These are phyloP conservation scores for Oryza punctata DNA, from an alignment of 176 grass and related monocot species.

Conservation along the genomic window DNA sequence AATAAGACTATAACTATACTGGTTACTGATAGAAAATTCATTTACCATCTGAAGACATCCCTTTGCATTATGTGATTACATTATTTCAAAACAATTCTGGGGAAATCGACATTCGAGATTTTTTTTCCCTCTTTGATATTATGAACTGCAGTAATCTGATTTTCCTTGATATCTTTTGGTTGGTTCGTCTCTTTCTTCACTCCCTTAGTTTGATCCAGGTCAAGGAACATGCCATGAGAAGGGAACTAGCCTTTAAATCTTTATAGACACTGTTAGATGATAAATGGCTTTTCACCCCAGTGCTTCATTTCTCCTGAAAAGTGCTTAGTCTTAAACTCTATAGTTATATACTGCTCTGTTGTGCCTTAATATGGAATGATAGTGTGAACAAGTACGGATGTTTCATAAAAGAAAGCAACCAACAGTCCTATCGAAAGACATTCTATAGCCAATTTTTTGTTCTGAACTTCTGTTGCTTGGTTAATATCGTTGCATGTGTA, in stretches of 20 bases:
- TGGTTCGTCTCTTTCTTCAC: neutral
- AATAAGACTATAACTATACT: neutral
- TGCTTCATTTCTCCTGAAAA: neutral
- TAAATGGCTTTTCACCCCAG: neutral
- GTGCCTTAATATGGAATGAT: neutral
- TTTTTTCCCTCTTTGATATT: neutral
- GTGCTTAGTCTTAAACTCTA: neutral
- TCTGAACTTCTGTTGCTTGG: neutral
- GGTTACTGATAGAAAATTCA: neutral
- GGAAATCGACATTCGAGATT: neutral
- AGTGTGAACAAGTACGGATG: neutral
- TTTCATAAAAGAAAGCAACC: neutral
- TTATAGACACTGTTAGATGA: neutral
- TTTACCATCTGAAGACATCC: neutral
- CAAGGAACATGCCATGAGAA: constrained; percentile 1
- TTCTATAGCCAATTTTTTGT: neutral
- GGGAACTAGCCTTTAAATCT: neutral
- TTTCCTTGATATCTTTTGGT: neutral
- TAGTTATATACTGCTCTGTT: neutral
- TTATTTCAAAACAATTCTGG: neutral
- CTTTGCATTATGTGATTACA: neutral
- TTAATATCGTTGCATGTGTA: neutral
- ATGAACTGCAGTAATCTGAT: neutral
- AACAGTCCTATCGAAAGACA: neutral
- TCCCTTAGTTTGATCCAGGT: neutral